phyloP scores from a whole-genome alignment of 257 asterid species.

The Plantago major region DNA sequence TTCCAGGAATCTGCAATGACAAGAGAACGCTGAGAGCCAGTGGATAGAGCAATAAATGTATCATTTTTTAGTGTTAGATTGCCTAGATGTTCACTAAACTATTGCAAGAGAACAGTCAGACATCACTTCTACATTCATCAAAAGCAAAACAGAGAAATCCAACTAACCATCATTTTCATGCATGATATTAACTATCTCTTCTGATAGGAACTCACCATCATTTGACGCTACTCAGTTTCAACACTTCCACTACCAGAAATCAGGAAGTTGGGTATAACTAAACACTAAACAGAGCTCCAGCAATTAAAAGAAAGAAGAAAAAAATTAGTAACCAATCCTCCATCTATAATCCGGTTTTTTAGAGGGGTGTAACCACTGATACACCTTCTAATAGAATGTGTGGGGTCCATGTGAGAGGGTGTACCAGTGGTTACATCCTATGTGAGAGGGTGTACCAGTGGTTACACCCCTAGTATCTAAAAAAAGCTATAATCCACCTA shows the following conservation, averaged over 20 bases:
- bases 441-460: too few species aligned
- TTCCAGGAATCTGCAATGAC: constrained; percentile 82
- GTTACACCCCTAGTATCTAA: too few species aligned
- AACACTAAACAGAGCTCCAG: not conserved
- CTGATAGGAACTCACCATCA: not conserved
- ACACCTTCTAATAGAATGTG: too few species aligned
- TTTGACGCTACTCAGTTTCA: not conserved
- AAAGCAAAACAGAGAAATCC: not conserved
- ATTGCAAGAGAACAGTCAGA: not conserved
- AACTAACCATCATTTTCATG: not conserved
- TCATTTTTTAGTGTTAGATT: constrained; percentile 2
- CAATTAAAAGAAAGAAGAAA: not conserved
- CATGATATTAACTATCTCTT: not conserved
- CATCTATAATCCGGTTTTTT: constrained; percentile 1
- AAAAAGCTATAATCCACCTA: too few species aligned
- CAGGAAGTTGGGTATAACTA: not conserved
- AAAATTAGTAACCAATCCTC: not conserved
- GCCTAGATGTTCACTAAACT: constrained; percentile 4
- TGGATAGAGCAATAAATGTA: constrained; percentile 3
- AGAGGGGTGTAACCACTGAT: too few species aligned
- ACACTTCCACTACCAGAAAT: not conserved
- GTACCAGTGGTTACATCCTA: too few species aligned
- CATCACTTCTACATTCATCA: not conserved
- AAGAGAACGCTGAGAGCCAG: constrained; percentile 25
- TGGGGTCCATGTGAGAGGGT: too few species aligned